These are phyloP conservation scores for Paxillus ammoniavirescens DNA, from an alignment of 768 basidiomycete genomes.

Conservation along the genomic window DNA sequence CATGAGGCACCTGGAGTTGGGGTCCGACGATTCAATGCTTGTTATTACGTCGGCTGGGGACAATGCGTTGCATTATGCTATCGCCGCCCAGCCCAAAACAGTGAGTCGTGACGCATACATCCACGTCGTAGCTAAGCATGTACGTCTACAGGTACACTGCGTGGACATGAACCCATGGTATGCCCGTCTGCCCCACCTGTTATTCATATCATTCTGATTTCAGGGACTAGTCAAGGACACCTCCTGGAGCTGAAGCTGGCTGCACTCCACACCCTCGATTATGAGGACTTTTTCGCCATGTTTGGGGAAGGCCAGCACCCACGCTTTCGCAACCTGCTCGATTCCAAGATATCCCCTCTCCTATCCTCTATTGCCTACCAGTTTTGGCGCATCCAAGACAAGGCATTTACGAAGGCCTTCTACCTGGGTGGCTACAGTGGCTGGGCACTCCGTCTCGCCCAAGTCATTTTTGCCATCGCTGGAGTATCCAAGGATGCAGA, in stretches of 20 bases:
- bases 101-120: constrained; percentile 27
- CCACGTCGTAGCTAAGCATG: not conserved
- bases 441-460: constrained; percentile 62
- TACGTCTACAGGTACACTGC: constrained; percentile 50
- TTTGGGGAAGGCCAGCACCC: constrained; percentile 66
- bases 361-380: constrained; percentile 73
- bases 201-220: not conserved
- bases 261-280: constrained; percentile 51
- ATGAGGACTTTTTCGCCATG: constrained; percentile 61
- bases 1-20: constrained; percentile 59
- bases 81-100: constrained; percentile 55
- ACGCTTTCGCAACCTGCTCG: constrained; percentile 59
- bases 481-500: constrained; percentile 58
- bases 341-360: constrained; percentile 58
- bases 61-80: constrained; percentile 78
- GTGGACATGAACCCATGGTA: constrained; percentile 74
- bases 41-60: constrained; percentile 79
- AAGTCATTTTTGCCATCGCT: constrained; percentile 55
- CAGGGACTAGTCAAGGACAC: constrained; percentile 57
- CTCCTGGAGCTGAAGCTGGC: constrained; percentile 79
- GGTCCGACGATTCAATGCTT: constrained; percentile 61
- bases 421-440: constrained; percentile 69
- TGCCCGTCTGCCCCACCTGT: not conserved
- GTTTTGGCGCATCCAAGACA: constrained; percentile 68
- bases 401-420: constrained; percentile 51